A percentile compares a stretch with the other conserved stretches of the same genome.
These are phyloP conservation scores for Strobilomyces dryophilus DNA, from an alignment of 768 basidiomycete genomes.

Conservation along the genomic window DNA sequence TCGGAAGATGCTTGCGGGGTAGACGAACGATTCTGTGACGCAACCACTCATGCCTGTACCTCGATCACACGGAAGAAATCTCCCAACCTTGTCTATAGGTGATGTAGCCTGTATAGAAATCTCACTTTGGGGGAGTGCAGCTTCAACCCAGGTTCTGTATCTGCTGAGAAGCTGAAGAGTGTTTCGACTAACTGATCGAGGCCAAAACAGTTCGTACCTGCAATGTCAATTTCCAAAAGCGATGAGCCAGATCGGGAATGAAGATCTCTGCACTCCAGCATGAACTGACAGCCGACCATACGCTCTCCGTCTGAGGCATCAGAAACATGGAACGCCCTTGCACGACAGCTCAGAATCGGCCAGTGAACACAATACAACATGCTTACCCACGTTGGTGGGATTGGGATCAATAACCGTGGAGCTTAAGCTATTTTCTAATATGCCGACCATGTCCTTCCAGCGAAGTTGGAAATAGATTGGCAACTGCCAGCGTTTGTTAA, in stretches of 20 bases:
- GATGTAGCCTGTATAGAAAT: slow-evolving; percentile 31
- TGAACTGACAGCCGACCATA: slow-evolving; percentile 67
- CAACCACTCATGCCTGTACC: neutral
- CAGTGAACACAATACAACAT: neutral
- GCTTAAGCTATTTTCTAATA: slow-evolving; percentile 65
- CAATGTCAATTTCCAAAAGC: slow-evolving; percentile 89
- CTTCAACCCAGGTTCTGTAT: slow-evolving; percentile 76
- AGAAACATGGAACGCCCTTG: slow-evolving; percentile 38
- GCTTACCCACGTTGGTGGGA: slow-evolving; percentile 37
- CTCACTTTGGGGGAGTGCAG: slow-evolving; percentile 44
- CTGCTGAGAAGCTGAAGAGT: slow-evolving; percentile 67
- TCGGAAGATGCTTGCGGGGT: slow-evolving; percentile 52
- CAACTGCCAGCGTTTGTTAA: slow-evolving; percentile 90
- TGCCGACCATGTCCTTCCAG: slow-evolving; percentile 88
- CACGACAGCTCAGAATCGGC: neutral
- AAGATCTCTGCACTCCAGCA: slow-evolving; percentile 89
- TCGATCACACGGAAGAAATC: neutral
- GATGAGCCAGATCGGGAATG: slow-evolving; percentile 73
- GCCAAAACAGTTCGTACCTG: slow-evolving; percentile 51
- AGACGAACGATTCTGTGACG: slow-evolving; percentile 40
- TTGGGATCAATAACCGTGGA: slow-evolving; percentile 38
- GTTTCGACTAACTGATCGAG: slow-evolving; percentile 2
- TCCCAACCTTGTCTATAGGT: slow-evolving; percentile 36
- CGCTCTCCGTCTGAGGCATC: slow-evolving; percentile 60
- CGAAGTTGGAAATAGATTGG: slow-evolving; percentile 96